These are phyloP conservation scores for Ogataea pilisensis DNA, from an alignment of 805 yeast species.

Conservation along the genomic window DNA sequence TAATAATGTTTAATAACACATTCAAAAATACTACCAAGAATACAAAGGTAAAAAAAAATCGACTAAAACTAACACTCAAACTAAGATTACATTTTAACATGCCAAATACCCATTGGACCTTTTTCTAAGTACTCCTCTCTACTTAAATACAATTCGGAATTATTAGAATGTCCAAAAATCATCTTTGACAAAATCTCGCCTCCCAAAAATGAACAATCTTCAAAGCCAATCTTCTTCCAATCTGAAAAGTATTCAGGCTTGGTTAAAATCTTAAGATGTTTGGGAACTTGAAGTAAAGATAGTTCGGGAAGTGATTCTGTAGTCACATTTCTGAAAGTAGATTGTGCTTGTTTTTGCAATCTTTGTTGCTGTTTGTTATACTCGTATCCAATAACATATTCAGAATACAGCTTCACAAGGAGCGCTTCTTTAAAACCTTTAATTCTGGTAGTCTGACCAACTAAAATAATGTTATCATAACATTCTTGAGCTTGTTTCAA, in stretches of 20 bases:
- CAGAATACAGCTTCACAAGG: conserved; percentile 43
- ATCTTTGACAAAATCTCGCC: conserved; percentile 86
- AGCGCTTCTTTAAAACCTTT: conserved; percentile 74
- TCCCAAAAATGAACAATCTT: conserved; percentile 76
- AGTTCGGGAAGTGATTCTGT: conserved; percentile 21
- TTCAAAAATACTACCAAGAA: too few species aligned
- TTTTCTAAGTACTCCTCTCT: conserved; percentile 67
- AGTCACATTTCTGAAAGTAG: conserved; percentile 29
- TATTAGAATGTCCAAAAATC: conserved; percentile 63
- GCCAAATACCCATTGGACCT: conserved; percentile 84
- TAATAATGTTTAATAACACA: neutral
- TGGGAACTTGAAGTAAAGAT: conserved; percentile 65
- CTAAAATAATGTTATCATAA: conserved; percentile 76
- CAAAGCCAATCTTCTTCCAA: conserved; percentile 82
- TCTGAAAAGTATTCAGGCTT: conserved; percentile 92
- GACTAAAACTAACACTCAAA: neutral
- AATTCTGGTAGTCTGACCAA: conserved; percentile 74
- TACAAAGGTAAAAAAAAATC: neutral
- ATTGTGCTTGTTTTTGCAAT: conserved; percentile 17
- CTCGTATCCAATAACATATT: conserved; percentile 22
- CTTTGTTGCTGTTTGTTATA: conserved; percentile 1
- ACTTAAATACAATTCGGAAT: conserved; percentile 61
- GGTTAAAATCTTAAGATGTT: conserved; percentile 61
- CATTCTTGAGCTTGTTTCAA: conserved; percentile 71
- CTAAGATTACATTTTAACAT: conserved; percentile 21